phyloP scores from a whole-genome alignment of 2,329 filamentous ascomycete genomes.

The Fusarium annulatum region DNA sequence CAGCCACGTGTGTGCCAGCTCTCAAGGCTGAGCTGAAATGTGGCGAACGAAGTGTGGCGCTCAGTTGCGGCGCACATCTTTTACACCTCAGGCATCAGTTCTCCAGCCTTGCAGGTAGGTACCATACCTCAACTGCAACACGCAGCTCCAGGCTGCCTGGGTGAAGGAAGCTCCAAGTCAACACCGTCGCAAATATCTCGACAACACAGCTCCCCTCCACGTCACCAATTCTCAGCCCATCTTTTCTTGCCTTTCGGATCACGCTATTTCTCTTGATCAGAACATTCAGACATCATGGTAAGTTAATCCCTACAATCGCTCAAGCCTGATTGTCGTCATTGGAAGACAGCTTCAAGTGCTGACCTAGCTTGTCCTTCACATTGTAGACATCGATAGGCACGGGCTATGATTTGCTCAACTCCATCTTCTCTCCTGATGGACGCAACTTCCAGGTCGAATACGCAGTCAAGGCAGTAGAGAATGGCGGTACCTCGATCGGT shows the following conservation, averaged over 20 bases:
- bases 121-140: constrained; percentile 43
- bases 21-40: constrained; percentile 4
- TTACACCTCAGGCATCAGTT: constrained; percentile 47
- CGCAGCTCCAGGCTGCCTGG: constrained; percentile 59
- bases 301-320: constrained; percentile 29
- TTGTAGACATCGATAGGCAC: constrained; percentile 98
- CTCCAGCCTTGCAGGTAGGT: constrained; percentile 43
- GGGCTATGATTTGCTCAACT: constrained; percentile 99
- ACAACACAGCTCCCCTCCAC: constrained; percentile 29
- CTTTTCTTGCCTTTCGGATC: constrained; percentile 2
- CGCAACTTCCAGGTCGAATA: constrained; percentile 99
- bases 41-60: constrained; percentile 4
- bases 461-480: constrained; percentile 98
- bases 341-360: constrained; percentile 42
- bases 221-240: constrained; percentile 19
- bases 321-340: constrained; percentile 36
- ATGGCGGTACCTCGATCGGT: constrained; percentile 93
- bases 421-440: constrained; percentile 98
- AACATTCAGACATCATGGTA: constrained; percentile 49
- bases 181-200: constrained; percentile 40
- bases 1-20: constrained; percentile 33
- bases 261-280: constrained; percentile 15
- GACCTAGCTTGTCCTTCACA: constrained; percentile 31
- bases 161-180: constrained; percentile 51
- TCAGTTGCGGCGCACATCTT: not conserved